Base-by-base conservation (phyloP, 257 asterid genomes). In the Nicotiana tomentosiformis region DNA sequence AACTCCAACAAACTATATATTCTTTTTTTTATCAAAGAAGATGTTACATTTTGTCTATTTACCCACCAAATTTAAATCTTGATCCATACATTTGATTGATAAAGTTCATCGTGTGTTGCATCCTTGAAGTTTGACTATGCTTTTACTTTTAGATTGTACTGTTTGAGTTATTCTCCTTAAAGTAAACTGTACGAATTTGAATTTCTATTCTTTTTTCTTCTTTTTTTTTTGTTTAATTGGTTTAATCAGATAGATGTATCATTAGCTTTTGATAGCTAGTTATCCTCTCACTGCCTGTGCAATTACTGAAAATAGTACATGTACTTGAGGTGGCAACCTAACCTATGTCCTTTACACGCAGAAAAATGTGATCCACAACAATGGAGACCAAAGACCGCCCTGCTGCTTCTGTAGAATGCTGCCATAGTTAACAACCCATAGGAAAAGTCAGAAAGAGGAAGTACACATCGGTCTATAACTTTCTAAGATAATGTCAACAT, bases 261-360 rank as follows among this genome's bases (percentile, higher is more conserved):
- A 60, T 74, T 49, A 49, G 39, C 64, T 26, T 26, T 76, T 76
- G 64, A 14, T 76, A 76, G 80, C 29, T 76, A 51, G 43, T 23
- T 26, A 76, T 49, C 80, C 10, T 74, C 15, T 51, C 43, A 51
- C 80, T 0, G 10, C 16, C 62, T 51, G 10, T 26, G 53, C 64
- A 37, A 20, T 39, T 6, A 64, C 78, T 7, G 81, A 80, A 79
- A 64, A 67, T 16, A 37, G 55, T 78, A 78, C 80, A 85, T 39
- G 15, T 43, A 18, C 77, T 83, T 70, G 77, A 69, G 68, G 77
- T 66, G 66, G 86, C 62, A 80, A 86, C 83, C 97, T 85, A 83
- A 96, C 99, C 99, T 85, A 92, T 87, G 89, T 96, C 99, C 89
- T 92, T 96, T 74, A 96, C 88, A 90, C 99, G 91, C 83, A 96